These are phyloP conservation scores for Lachancea fermentati DNA, from an alignment of 805 yeast species.

Conservation along the genomic window DNA sequence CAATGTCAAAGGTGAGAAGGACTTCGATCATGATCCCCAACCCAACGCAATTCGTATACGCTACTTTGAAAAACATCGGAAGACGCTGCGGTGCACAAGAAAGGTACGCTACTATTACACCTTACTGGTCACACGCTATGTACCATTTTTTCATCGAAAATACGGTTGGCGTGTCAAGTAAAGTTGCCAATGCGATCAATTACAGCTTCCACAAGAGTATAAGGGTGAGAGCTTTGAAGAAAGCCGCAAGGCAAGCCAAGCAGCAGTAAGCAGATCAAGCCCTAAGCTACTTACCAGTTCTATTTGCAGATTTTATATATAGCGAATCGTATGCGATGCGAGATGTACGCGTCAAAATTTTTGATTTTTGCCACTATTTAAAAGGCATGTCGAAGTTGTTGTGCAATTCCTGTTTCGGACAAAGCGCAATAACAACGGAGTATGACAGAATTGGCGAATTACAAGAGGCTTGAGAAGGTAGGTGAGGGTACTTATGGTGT, in stretches of 20 bases:
- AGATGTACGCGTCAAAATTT: not conserved
- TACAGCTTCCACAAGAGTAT: constrained; percentile 72
- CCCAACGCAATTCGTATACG: constrained; percentile 72
- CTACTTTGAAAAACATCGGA: constrained; percentile 66
- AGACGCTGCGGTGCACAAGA: constrained; percentile 91
- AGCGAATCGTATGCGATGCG: not conserved
- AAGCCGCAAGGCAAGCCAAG: constrained; percentile 35
- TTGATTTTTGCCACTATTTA: not conserved
- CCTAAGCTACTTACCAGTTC: too few relatives aligned
- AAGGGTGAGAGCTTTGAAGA: constrained; percentile 76
- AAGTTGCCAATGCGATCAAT: constrained; percentile 63
- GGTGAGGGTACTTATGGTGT: constrained; percentile 99
- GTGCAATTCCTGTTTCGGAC: not conserved
- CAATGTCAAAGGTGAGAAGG: constrained; percentile 90
- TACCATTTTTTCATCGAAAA: constrained; percentile 78
- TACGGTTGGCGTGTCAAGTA: constrained; percentile 77
- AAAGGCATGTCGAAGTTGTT: not conserved
- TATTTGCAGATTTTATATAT: too few relatives aligned
- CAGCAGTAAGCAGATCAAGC: constrained; percentile 14
- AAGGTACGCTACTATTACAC: constrained; percentile 78
- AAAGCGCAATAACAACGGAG: constrained; percentile 6
- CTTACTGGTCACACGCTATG: constrained; percentile 90
- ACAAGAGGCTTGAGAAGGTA: constrained; percentile 89
- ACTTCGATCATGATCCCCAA: constrained; percentile 72
- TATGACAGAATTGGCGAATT: constrained; percentile 88